Base-by-base conservation (phyloP, 208 protist genomes). In the Leishmania amazonensis region DNA sequence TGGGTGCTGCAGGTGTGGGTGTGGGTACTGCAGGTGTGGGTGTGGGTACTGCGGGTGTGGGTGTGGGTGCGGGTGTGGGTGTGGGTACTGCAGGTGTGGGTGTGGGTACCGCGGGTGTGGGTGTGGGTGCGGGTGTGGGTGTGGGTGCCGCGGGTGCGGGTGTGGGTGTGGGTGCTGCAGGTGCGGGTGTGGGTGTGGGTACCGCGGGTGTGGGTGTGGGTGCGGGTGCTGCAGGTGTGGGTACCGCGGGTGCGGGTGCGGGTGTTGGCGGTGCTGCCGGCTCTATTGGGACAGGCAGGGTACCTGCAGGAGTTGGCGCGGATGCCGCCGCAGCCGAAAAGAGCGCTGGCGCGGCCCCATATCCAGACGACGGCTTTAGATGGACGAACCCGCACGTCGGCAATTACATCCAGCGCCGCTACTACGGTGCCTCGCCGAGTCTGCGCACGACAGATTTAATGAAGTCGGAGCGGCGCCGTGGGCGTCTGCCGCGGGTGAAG, bases 341-440 rank as follows among this genome's bases (percentile, higher is more conserved):
- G 11, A 45, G 62, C 3, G 13, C 28, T 38, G 62, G 40, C 21
- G 24, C 31, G 35, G 9, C 45, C 40, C 45, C 78, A 1, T 13
- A 58, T 45, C 49, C 35, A 13, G 68, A 83, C 3, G 78, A 84
- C 57, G 84, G 83, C 0, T 75, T 94, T 19, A 76, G 81, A 64
- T 97, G 94, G 93, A 93, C 90, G 9, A 97, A 97, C 83, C 93
- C 93, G 28, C 92, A 97, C 77, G 94, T 97, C 3, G 92, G 92
- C 47, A 91, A 94, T 84, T 97, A 97, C 85, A 97, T 97, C 70
- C 91, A 94, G 80, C 92, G 94, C 0, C 92, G 94, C 38, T 97
- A 95, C 84, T 97, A 97, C 84, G 94, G 94, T 17, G 92, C 91
- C 19, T 86, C 85, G 40, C 94, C 94, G 40, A 96, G 94, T 79